These are phyloP conservation scores for Acrodontium crateriforme DNA, from an alignment of 2,329 filamentous ascomycete species.

Conservation along the genomic window DNA sequence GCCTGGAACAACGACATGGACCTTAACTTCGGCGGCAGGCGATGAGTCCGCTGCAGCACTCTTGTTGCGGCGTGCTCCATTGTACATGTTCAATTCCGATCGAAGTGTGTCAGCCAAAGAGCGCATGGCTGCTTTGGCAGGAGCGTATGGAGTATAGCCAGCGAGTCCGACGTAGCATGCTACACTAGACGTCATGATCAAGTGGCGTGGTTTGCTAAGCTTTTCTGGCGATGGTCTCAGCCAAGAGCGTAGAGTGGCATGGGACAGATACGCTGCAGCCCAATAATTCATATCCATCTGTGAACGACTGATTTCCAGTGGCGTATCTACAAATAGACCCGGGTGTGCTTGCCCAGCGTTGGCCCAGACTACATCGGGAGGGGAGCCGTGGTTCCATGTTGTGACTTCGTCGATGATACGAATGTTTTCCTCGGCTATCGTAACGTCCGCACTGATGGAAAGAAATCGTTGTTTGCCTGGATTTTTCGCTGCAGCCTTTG, in stretches of 20 bases:
- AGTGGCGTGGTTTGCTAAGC: conserved; percentile 49
- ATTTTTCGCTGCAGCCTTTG: conserved; percentile 50
- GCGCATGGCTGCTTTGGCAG: conserved; percentile 73
- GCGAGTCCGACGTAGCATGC: conserved; percentile 61
- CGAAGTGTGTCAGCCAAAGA: conserved; percentile 69
- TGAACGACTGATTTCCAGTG: conserved; percentile 49
- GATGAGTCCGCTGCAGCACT: conserved; percentile 24
- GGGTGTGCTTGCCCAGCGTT: conserved; percentile 65
- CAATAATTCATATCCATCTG: conserved; percentile 94
- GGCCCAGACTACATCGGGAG: conserved; percentile 84
- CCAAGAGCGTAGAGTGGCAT: conserved; percentile 66
- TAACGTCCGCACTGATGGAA: conserved; percentile 72
- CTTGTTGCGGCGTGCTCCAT: conserved; percentile 38
- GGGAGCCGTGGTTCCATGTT: conserved; percentile 58
- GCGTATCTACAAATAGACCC: conserved; percentile 62
- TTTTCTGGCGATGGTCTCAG: conserved; percentile 26
- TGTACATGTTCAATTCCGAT: conserved; percentile 78
- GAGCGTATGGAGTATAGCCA: conserved; percentile 74
- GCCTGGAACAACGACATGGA: conserved; percentile 74
- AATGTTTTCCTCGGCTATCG: conserved; percentile 52
- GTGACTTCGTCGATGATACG: conserved; percentile 58
- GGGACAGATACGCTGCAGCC: conserved; percentile 72
- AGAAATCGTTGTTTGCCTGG: conserved; percentile 62
- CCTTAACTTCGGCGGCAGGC: conserved; percentile 52
- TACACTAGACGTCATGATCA: conserved; percentile 76